phyloP scores from a whole-genome alignment of 768 basidiomycete species.

The Leccinum incarnatum region DNA sequence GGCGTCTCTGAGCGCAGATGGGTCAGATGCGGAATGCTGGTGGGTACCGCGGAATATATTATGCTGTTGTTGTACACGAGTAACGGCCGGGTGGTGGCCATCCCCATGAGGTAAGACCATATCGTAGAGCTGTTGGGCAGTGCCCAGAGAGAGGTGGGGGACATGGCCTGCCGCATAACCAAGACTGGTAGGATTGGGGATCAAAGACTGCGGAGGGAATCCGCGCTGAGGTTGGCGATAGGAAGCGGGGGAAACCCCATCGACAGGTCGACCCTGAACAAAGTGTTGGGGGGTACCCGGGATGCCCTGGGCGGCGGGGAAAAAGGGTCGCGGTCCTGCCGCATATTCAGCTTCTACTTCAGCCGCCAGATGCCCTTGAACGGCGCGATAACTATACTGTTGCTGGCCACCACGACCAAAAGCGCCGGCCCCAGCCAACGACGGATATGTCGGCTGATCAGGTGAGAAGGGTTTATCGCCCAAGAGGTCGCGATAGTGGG shows the following conservation, averaged over 20 bases:
- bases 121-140: slow-evolving; percentile 75
- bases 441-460: slow-evolving; percentile 59
- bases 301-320: slow-evolving; percentile 40
- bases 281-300: slow-evolving; percentile 44
- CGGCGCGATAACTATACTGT: slow-evolving; percentile 49
- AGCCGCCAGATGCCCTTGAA: slow-evolving; percentile 29
- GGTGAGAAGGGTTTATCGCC: slow-evolving; percentile 43
- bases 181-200: slow-evolving; percentile 53
- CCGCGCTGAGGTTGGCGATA: slow-evolving; percentile 65
- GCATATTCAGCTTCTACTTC: slow-evolving; percentile 51
- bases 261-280: slow-evolving; percentile 51
- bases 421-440: slow-evolving; percentile 48
- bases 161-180: slow-evolving; percentile 54
- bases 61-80: slow-evolving; percentile 78
- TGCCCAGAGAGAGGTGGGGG: slow-evolving; percentile 69
- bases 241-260: slow-evolving; percentile 42
- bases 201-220: slow-evolving; percentile 53
- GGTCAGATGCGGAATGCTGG: slow-evolving; percentile 83
- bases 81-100: slow-evolving; percentile 60
- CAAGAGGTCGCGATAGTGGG: slow-evolving; percentile 46
- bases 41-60: slow-evolving; percentile 70
- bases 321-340: slow-evolving; percentile 56
- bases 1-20: slow-evolving; percentile 71
- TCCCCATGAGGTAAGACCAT: slow-evolving; percentile 62
- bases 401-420: slow-evolving; percentile 55